A percentile compares a stretch with the other conserved stretches of the same genome.
Conservation (phyloP, 345 rosid genomes). For the Hibiscus tridactylites region DNA sequence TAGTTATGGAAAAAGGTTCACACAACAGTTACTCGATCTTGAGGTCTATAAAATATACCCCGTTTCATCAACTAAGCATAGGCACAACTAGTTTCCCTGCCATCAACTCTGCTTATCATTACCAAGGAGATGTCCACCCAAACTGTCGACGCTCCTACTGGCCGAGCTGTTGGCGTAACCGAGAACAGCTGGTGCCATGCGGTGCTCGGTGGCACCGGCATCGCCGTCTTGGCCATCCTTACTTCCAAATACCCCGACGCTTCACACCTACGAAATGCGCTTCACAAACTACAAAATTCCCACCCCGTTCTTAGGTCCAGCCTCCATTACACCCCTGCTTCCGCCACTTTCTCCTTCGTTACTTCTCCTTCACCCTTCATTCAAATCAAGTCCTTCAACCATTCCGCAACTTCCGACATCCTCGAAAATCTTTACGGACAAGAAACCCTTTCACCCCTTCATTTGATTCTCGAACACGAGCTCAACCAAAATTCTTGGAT, state of each 20-base stretch:
- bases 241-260: conserved; percentile 4
- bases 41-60: no score
- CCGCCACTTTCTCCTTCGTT: conserved; percentile 17
- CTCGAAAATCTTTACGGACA: conserved; percentile 1
- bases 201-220: conserved; percentile 30
- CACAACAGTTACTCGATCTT: no score
- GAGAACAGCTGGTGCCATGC: conserved; percentile 29
- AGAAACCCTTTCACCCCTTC: conserved; percentile 19
- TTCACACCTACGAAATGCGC: conserved; percentile 15
- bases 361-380: conserved; percentile 22
- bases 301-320: conserved; percentile 23
- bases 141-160: background rate
- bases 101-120: background rate
- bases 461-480: conserved; percentile 37
- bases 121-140: background rate
- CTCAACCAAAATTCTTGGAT: conserved; percentile 33
- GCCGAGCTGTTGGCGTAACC: conserved; percentile 11
- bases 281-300: conserved; percentile 18
- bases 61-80: no score
- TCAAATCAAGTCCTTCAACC: conserved; percentile 14
- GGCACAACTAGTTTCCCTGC: no score
- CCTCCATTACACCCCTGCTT: conserved; percentile 12
- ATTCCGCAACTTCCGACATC: conserved; percentile 18
- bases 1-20: no score
- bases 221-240: conserved; percentile 22